Percentiles rank a stretch among this genome's conserved stretches.
Conservation (phyloP, 305 asterid genomes). For the Fraxinus angustifolia region DNA sequence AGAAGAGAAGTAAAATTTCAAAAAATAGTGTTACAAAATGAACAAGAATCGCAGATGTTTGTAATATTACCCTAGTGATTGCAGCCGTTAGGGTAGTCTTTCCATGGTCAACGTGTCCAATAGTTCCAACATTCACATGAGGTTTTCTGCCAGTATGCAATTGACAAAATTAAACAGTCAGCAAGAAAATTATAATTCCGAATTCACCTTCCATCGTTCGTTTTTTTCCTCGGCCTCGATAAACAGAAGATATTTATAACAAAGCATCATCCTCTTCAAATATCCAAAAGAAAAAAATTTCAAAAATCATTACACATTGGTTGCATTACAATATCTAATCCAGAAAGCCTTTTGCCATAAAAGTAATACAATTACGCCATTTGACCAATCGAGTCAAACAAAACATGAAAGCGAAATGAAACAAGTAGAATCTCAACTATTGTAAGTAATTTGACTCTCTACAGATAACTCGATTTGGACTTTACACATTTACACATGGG, state of each 20-base stretch:
- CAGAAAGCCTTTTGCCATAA: not conserved
- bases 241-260: constrained; percentile 4
- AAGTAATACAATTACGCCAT: not conserved
- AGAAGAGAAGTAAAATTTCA: not conserved
- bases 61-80: constrained; percentile 66
- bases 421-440: not conserved
- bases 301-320: not conserved
- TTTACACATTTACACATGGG: not conserved
- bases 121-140: constrained; percentile 94
- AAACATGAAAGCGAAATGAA: not conserved
- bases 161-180: not conserved
- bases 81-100: constrained; percentile 97
- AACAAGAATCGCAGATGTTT: not conserved
- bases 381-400: not conserved
- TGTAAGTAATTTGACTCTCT: not conserved
- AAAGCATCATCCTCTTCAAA: not conserved
- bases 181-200: not conserved
- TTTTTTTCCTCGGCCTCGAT: not conserved
- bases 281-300: not conserved
- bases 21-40: not conserved
- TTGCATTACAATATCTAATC: not conserved
- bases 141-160: constrained; percentile 62
- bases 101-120: constrained; percentile 99
- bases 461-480: not conserved
- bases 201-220: not conserved